Evolutionary conservation across 2,329 filamentous ascomycete genomes (phyloP), one percentile per base, ranked within the genome.

Genomic region (Calonectria naviculata): DNA sequence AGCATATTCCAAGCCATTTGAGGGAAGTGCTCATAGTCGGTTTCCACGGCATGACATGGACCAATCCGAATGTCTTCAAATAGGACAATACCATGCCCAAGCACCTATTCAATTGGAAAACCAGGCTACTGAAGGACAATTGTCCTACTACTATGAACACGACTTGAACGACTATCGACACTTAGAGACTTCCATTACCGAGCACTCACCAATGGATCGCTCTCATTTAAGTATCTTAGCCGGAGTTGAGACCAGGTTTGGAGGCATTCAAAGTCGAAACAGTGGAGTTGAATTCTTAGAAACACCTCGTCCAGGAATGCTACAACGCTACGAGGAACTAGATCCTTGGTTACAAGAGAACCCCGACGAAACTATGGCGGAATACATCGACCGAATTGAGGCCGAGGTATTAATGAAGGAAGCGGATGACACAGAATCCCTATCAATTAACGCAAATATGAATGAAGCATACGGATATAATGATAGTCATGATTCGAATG

Each of bases 301-400:
- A 12, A 19, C 7, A 36, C 12, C 15, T 26, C 8, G 28, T 2
- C 21, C 31, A 12, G 62, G 19, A 42, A 26, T 7, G 26, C 8
- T 17, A 19, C 5, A 8, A 5, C 3, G 7, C 24, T 31, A 38
- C 15, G 19, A 36, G 1, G 19, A 12, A 5, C 7, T 41, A 38
- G 36, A 28, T 10, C 21, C 44, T 10, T 9, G 31, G 7, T 42
- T 17, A 4, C n/a, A n/a, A 1, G 24, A 12, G 15, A 10, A 46
- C 26, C 12, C 29, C 2, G 65, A 66, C 4, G 80, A 81, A 69
- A 75, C 67, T 13, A 56, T 80, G 15, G 61, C 65, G 4, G 75
- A 79, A 8, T 81, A 75, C 41, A 79, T 82, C 41, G 60, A 74
- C 10, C 75, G 78, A 71, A 76, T 80, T 34, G 79, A 82, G 54